Base-by-base conservation (phyloP, 2,329 filamentous ascomycete genomes). In the Trichoderma aggressivum region DNA sequence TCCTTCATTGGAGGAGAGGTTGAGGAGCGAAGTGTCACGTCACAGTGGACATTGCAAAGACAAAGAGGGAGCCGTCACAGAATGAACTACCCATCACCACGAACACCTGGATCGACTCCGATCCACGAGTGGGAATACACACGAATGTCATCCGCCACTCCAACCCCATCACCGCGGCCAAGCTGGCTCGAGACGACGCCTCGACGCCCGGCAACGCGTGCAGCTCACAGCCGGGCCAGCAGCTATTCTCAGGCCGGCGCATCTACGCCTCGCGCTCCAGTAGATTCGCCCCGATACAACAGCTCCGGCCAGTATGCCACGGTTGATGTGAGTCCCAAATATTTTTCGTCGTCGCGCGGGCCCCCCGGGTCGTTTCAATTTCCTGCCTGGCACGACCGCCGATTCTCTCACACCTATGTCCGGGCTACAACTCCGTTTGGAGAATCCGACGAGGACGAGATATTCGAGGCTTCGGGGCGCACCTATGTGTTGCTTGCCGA, bases 401-500 rank as follows among this genome's bases (percentile, higher is more conserved):
- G 86, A 78, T 83, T 81, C 81, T 88, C 87, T 75, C 86, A 84
- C 81, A 85, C 86, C 82, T 86, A 87, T 83, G 84, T 86, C 83
- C 87, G 86, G 84, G 80, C 86, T 84, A 85, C 86, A 79, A 85
- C 85, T 76, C 83, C 83, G 73, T 84, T 86, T 85, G 87, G 87
- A 84, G 87, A 89, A 81, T 89, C 87, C 82, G 87, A 89, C 85
- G 87, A 89, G 85, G 87, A 89, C 83, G 87, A 89, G 82, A 80
- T 85, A 73, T 81, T 88, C 81, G 85, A 88, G 81, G 81, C 86
- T 78, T 78, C 86, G 79, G 86, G 85, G 75, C 78, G 83, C 79
- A 86, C 83, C 74, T 88, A 84, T 76, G 81, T 88, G 81, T 78
- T 89, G 77, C 84, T 85, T 72, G 83, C 85, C 75, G 81, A 82